Conservation (phyloP, 2,329 filamentous ascomycete species). For the Monosporascus sp. region DNA sequence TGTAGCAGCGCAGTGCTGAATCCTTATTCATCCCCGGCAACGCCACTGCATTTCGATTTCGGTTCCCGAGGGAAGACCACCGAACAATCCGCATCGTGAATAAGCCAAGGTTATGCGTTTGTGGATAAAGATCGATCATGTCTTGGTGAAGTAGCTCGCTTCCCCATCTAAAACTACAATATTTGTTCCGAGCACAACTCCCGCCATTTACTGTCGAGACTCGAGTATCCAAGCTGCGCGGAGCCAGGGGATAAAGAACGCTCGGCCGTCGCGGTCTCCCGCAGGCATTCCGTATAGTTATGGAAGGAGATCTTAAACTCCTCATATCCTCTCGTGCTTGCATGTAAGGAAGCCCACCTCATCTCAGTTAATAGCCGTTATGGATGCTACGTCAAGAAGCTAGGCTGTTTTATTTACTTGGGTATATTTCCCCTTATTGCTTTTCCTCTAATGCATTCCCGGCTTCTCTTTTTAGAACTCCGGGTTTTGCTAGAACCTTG, state of each 20-base stretch:
- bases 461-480: conserved; percentile 1
- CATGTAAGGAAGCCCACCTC: neutral
- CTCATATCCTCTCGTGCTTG: neutral
- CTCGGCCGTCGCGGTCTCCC: conserved; percentile 2
- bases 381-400: conserved; percentile 1
- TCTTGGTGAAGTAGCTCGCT: neutral
- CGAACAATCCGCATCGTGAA: no score
- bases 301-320: conserved; percentile 3
- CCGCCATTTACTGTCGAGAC: neutral
- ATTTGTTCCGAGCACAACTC: neutral
- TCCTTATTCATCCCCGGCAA: no score
- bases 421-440: neutral
- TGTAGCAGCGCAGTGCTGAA: no score
- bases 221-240: neutral
- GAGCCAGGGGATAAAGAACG: neutral
- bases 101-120: no score
- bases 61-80: no score
- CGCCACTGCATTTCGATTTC: no score
- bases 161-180: neutral
- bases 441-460: conserved; percentile 2
- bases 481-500: conserved; percentile 2
- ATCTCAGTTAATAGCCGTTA: neutral
- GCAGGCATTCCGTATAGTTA: conserved; percentile 3
- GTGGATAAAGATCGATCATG: neutral
- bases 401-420: conserved; percentile 1